Base-by-base conservation (phyloP, 306 rosid species). In the Fragaria nilgerrensis region DNA sequence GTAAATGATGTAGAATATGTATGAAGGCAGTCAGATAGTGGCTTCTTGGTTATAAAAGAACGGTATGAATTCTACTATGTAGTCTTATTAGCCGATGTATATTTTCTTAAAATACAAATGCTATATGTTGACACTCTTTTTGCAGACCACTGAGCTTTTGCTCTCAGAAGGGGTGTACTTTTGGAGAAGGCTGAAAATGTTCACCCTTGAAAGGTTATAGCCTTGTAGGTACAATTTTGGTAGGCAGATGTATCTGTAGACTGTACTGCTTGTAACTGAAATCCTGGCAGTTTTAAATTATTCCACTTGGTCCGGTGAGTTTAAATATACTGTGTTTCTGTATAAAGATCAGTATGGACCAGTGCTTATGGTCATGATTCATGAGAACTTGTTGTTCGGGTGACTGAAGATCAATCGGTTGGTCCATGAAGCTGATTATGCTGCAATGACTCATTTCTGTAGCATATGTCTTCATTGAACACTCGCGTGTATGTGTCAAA, bases 161-260 rank as follows among this genome's bases (percentile, higher is more conserved):
- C 64, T 73, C 53, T 36, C 50, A 14, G 43, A 73, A 63, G 70
- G 62, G 55, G 44, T 22, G 44, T 68, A 20, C 43, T 73, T 52
- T n/a, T 37, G 25, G 17, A 16, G 55, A 32, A 68, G n/a, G 63
- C 50, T 22, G 73, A 78, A 43, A 58, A 5, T 11, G 43, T 47
- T 76, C 32, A 15, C 5, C 48, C 53, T 53, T 4, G 17, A 13
- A 9, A 17, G 58, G 39, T 47, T 44, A 64, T 62, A 32, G 5
- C 36, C 36, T 32, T 32, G 36, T 32, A 69, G 65, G 83, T 19
- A 74, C 76, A 82, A 68, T 52, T 75, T 71, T 78, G 78, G 86
- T 63, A 63, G 72, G 73, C 76, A 14, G 67, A 43, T 37, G 58
- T 22, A 66, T 25, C 25, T 69, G 63, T 45, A 74, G 76, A 67